Percentiles rank a stretch among this genome's conserved stretches.
phyloP scores from a whole-genome alignment of 176 grass and related monocot species.

The Poa annua region DNA sequence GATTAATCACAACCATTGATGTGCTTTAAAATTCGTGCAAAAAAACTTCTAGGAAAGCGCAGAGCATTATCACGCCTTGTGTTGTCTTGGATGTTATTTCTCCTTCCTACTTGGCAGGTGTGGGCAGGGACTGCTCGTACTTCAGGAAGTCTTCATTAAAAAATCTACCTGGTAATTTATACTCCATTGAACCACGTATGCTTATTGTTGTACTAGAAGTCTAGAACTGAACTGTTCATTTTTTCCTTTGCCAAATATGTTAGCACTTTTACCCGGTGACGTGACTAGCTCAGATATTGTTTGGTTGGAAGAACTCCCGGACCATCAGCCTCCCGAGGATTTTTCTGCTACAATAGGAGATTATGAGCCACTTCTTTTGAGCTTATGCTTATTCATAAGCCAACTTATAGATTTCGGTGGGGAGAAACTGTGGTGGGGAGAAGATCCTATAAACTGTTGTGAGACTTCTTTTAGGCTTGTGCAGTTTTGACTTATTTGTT shows the following conservation, averaged over 20 bases:
- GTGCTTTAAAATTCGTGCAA: too few species aligned
- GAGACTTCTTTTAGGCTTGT: too few species aligned
- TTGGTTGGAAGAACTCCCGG: slow-evolving; percentile 72
- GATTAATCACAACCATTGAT: too few species aligned
- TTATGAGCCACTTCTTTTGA: too few species aligned
- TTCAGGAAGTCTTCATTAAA: slow-evolving; percentile 56
- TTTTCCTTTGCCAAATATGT: not conserved
- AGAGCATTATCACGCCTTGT: slow-evolving; percentile 80
- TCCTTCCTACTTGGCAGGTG: slow-evolving; percentile 70
- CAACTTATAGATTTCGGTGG: too few species aligned
- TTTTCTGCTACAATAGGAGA: slow-evolving; percentile 63
- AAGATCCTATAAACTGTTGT: too few species aligned
- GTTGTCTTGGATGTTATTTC: slow-evolving; percentile 79
- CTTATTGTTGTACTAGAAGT: not conserved
- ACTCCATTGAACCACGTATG: slow-evolving; percentile 3
- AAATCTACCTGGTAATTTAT: slow-evolving; percentile 49
- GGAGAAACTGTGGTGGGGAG: too few species aligned
- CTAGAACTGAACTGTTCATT: slow-evolving; percentile 20
- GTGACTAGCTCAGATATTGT: slow-evolving; percentile 56
- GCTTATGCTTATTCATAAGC: too few species aligned
- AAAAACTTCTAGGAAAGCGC: too few species aligned
- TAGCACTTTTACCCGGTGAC: slow-evolving; percentile 52
- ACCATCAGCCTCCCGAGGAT: slow-evolving; percentile 69
- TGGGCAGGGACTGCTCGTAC: slow-evolving; percentile 74
- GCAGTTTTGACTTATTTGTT: too few species aligned